Base-by-base conservation (phyloP, 805 yeast genomes). In the Candida boleticola region DNA sequence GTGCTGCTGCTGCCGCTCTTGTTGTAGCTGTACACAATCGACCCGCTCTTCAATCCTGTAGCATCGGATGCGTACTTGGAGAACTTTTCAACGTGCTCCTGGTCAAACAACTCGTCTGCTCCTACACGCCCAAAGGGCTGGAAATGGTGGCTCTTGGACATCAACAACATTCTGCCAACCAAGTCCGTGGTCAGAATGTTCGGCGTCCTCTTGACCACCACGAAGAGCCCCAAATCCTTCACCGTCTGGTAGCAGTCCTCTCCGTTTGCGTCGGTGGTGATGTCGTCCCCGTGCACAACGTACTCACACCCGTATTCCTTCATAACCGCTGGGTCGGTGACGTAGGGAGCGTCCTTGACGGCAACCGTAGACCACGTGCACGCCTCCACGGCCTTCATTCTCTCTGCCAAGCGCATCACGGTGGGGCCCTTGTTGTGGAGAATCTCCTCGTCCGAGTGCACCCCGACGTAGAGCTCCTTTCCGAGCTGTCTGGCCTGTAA, bases 251-350 rank as follows among this genome's bases (percentile, higher is more conserved):
- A 93, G 55, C 97, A 89, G 64, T 93, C 99, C 43, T 87, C 82
- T 2, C 99, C 99, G 56, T 88, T 76, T 13, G 96, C 96, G 63
- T 93, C 98, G 1, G 97, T 86, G 20, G 97, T 93, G 50, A 93
- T 89, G 58, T 93, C 99, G 63, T 93, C 99, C 5, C 99, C 99
- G 62, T 93, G 99, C 9, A 93, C 96, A n/a, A 93, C 99, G 60
- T 82, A 93, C 56, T 79, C 65, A 67, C 99, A 93, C 5, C 77
- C 78, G 56, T 79, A 79, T 20, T 70, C 51, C 52, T 85, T 89
- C 88, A 89, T 77, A 40, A 88, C 84, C 32, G 66, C 68, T 1
- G 95, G 95, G 49, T 82, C 85, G 0, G 99, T 93, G 11, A 92
- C 97, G 58, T 93, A 93, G 1, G 99, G 99, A 0, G 98, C 97